These are phyloP conservation scores for Cynanchum wilfordii DNA, from an alignment of 257 asterid genomes.

Conservation along the genomic window DNA sequence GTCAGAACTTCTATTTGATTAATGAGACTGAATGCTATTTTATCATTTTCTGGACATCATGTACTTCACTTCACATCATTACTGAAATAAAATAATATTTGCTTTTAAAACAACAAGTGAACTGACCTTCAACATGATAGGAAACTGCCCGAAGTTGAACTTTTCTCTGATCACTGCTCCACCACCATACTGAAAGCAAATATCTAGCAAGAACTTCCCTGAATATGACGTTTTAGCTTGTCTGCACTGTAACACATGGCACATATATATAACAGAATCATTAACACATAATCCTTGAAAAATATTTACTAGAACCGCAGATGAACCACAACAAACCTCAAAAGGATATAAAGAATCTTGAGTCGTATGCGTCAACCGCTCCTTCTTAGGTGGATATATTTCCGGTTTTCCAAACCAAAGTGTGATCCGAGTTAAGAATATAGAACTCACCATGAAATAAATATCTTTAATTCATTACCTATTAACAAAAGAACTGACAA, in stretches of 20 bases:
- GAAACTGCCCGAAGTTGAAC: constrained; percentile 63
- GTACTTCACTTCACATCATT: too few relatives aligned
- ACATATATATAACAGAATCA: constrained; percentile 10
- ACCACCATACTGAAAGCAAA: constrained; percentile 56
- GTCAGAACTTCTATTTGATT: too few relatives aligned
- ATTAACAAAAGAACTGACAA: neutral
- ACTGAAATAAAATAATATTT: neutral
- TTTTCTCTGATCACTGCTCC: constrained; percentile 55
- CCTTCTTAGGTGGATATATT: constrained; percentile 67
- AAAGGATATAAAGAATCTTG: constrained; percentile 61
- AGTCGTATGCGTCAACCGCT: constrained; percentile 38
- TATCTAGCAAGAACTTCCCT: constrained; percentile 62
- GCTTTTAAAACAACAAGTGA: neutral
- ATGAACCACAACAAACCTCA: constrained; percentile 50
- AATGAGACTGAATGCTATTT: too few relatives aligned
- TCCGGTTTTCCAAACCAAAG: constrained; percentile 71
- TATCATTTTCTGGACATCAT: too few relatives aligned
- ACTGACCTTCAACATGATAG: constrained; percentile 85
- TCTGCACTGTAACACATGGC: constrained; percentile 67
- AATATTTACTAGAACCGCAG: constrained; percentile 7
- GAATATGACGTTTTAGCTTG: constrained; percentile 79
- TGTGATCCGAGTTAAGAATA: constrained; percentile 53
- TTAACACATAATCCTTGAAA: constrained; percentile 11
- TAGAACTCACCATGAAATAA: neutral
- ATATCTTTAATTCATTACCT: neutral